phyloP scores from a whole-genome alignment of 2,329 filamentous ascomycete genomes.

The Lasiodiplodia hormozganensis region DNA sequence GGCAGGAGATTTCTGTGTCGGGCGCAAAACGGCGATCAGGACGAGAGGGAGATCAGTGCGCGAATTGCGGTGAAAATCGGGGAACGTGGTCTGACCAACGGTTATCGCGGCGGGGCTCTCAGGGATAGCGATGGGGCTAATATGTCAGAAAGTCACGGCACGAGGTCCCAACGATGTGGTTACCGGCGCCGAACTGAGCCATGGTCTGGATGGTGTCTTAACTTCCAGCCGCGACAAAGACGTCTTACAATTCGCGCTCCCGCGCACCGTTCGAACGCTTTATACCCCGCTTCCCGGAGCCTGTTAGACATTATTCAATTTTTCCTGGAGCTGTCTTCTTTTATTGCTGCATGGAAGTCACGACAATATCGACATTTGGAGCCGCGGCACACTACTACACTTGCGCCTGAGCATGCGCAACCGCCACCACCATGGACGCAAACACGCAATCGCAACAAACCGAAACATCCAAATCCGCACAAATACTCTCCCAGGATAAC shows the following conservation, averaged over 20 bases:
- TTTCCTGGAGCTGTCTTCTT: neutral
- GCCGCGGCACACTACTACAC: neutral
- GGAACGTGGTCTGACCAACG: neutral
- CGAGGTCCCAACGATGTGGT: neutral
- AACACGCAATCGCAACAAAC: too few species aligned
- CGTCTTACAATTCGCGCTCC: too few species aligned
- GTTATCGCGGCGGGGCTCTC: neutral
- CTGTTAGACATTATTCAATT: too few species aligned
- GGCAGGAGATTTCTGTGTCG: neutral
- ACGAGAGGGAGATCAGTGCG: neutral
- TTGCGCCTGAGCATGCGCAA: too few species aligned
- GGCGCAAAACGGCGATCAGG: neutral
- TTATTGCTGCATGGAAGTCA: neutral
- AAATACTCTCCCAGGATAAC: too few species aligned
- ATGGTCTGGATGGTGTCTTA: neutral
- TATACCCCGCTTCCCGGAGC: too few species aligned
- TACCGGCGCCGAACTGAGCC: neutral
- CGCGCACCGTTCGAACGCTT: neutral
- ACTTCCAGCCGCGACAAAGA: neutral
- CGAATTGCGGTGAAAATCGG: neutral
- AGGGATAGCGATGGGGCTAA: neutral
- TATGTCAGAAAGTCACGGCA: neutral
- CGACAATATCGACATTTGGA: neutral
- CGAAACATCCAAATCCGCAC: too few species aligned
- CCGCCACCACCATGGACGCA: too few species aligned